Evolutionary conservation across 441 rosid species (phyloP).

Genomic region (Sinapis alba): DNA sequence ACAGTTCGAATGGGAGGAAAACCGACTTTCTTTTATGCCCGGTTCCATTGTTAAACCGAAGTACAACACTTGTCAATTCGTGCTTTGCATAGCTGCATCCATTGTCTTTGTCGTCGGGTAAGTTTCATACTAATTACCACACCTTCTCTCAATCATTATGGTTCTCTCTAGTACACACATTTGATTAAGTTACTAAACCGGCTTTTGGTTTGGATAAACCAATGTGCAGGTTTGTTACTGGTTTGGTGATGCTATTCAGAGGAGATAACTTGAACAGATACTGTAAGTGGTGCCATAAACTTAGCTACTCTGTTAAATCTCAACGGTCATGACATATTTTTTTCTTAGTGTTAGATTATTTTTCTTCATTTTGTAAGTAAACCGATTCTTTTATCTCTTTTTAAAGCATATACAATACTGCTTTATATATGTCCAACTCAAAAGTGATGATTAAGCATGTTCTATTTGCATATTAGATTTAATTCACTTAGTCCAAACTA

Average conservation of each 20-base stretch:
- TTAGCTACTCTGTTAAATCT: slow-evolving; percentile 48
- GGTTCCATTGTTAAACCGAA: slow-evolving; percentile 56
- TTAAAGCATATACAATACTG: background rate
- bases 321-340: slow-evolving; percentile 9
- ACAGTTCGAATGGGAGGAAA: slow-evolving; percentile 63
- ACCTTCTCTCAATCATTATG: background rate
- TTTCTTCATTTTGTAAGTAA: background rate
- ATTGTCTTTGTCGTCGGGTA: slow-evolving; percentile 63
- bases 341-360: slow-evolving; percentile 25
- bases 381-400: slow-evolving; percentile 9
- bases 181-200: slow-evolving; percentile 17
- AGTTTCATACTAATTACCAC: slow-evolving; percentile 19
- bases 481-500: slow-evolving; percentile 28
- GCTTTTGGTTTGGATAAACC: slow-evolving; percentile 1
- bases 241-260: slow-evolving; percentile 49
- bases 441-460: slow-evolving; percentile 12
- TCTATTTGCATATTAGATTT: slow-evolving; percentile 25
- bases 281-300: slow-evolving; percentile 67
- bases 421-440: background rate
- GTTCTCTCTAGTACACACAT: background rate
- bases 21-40: slow-evolving; percentile 49
- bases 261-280: slow-evolving; percentile 46
- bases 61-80: slow-evolving; percentile 69
- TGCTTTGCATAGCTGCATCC: slow-evolving; percentile 50
- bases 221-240: slow-evolving; percentile 44